phyloP scores from a whole-genome alignment of 495 filamentous ascomycete genomes.

The Aeminium ludgeri region DNA sequence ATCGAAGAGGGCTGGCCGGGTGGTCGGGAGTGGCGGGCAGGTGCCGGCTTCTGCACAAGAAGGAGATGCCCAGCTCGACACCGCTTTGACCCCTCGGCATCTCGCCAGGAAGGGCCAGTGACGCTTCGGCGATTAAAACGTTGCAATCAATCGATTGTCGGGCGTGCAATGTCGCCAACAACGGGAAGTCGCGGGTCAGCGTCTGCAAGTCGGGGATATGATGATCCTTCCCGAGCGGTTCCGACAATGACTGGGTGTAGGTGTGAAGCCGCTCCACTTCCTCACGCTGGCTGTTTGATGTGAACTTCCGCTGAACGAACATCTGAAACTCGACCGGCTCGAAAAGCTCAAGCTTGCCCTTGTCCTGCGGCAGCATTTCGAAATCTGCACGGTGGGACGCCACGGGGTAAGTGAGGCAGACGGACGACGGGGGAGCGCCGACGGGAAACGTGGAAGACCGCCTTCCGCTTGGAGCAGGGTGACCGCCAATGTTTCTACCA shows the following conservation, averaged over 20 bases:
- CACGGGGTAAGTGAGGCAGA: neutral
- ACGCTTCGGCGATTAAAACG: conserved; percentile 21
- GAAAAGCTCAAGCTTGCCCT: conserved; percentile 9
- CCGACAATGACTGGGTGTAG: conserved; percentile 13
- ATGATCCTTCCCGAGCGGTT: conserved; percentile 9
- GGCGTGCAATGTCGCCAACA: conserved; percentile 14
- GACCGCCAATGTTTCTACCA: neutral
- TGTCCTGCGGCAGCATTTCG: conserved; percentile 4
- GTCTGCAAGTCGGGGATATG: conserved; percentile 12
- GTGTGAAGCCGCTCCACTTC: conserved; percentile 16
- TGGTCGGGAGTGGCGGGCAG: conserved; percentile 4
- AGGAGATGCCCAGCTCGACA: conserved; percentile 18
- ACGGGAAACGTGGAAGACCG: conserved; percentile 6
- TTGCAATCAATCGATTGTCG: conserved; percentile 16
- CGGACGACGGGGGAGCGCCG: neutral
- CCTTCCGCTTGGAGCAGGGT: conserved; percentile 1
- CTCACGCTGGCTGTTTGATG: neutral
- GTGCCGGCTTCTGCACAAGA: conserved; percentile 13
- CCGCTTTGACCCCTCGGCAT: conserved; percentile 5
- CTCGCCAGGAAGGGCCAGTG: conserved; percentile 19
- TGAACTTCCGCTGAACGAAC: conserved; percentile 18
- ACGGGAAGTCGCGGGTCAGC: conserved; percentile 18
- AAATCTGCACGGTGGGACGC: neutral
- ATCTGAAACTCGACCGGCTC: conserved; percentile 21
- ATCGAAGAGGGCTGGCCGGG: conserved; percentile 8